These are phyloP conservation scores for Leishmania arabica DNA, from an alignment of 208 protist species.

Conservation along the genomic window DNA sequence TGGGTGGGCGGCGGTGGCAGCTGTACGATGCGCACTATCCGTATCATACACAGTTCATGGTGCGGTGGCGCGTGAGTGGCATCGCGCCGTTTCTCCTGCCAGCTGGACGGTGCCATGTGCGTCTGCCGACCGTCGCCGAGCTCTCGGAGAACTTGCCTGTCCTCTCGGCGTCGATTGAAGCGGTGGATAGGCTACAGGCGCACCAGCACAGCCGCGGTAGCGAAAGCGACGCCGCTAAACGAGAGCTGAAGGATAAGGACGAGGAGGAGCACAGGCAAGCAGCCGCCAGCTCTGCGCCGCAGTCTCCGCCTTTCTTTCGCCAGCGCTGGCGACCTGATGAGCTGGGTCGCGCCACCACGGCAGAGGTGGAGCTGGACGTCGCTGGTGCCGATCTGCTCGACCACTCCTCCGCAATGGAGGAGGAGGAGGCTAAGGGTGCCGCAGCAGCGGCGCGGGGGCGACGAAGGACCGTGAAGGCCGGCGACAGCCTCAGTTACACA, in stretches of 20 bases:
- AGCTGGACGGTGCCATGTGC: slow-evolving; percentile 19
- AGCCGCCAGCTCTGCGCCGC: neutral
- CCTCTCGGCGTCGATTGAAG: neutral
- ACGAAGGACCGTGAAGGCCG: neutral
- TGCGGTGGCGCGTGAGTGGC: slow-evolving; percentile 64
- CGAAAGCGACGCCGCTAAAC: neutral
- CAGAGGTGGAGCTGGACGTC: slow-evolving; percentile 65
- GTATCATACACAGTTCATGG: slow-evolving; percentile 82
- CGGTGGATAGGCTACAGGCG: neutral
- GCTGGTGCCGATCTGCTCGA: slow-evolving; percentile 20
- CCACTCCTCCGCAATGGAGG: neutral
- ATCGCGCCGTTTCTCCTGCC: slow-evolving; percentile 53
- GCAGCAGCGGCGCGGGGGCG: neutral
- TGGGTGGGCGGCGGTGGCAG: slow-evolving; percentile 66
- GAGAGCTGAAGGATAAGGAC: neutral
- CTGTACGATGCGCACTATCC: slow-evolving; percentile 61
- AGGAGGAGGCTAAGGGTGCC: neutral
- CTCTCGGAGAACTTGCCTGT: neutral
- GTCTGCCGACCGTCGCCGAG: slow-evolving; percentile 28
- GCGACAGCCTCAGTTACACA: slow-evolving; percentile 51
- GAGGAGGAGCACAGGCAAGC: neutral
- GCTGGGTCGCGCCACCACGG: slow-evolving; percentile 42
- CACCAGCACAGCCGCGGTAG: no score
- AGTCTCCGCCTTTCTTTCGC: neutral
- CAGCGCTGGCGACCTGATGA: slow-evolving; percentile 32